These are phyloP conservation scores for Cyamopsis tetragonoloba DNA, from an alignment of 306 rosid genomes.

Conservation along the genomic window DNA sequence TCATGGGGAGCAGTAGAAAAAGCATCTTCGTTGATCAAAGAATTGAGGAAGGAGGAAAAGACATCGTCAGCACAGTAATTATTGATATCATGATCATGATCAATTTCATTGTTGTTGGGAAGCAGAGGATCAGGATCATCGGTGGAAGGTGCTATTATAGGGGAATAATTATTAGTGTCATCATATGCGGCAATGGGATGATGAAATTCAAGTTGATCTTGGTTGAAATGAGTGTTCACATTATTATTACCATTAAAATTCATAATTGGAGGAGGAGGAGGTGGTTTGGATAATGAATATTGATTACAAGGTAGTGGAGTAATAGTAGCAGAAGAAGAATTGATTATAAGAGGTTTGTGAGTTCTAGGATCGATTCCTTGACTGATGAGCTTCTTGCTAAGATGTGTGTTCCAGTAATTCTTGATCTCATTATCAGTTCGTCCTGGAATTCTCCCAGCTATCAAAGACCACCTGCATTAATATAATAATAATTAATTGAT, in stretches of 20 bases:
- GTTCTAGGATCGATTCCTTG: constrained; percentile 95
- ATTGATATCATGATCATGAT: constrained; percentile 27
- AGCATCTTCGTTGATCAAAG: constrained; percentile 69
- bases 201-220: neutral
- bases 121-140: constrained; percentile 28
- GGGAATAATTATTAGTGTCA: neutral
- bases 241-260: no score
- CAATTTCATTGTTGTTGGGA: constrained; percentile 21
- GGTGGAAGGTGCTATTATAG: neutral
- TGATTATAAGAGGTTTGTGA: constrained; percentile 76
- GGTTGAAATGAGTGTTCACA: neutral
- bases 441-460: constrained; percentile 94
- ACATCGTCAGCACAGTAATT: constrained; percentile 50
- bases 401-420: constrained; percentile 92
- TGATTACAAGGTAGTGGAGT: neutral
- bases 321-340: neutral
- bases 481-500: no score
- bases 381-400: constrained; percentile 78
- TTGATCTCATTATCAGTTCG: constrained; percentile 86
- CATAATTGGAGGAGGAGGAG: neutral
- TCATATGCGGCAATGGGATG: neutral
- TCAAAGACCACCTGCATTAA: constrained; percentile 74
- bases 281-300: neutral
- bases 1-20: no score
- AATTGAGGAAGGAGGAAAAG: constrained; percentile 71